phyloP scores from a whole-genome alignment of 2,329 filamentous ascomycete species.

The Teratosphaeria pseudoeucalypti region DNA sequence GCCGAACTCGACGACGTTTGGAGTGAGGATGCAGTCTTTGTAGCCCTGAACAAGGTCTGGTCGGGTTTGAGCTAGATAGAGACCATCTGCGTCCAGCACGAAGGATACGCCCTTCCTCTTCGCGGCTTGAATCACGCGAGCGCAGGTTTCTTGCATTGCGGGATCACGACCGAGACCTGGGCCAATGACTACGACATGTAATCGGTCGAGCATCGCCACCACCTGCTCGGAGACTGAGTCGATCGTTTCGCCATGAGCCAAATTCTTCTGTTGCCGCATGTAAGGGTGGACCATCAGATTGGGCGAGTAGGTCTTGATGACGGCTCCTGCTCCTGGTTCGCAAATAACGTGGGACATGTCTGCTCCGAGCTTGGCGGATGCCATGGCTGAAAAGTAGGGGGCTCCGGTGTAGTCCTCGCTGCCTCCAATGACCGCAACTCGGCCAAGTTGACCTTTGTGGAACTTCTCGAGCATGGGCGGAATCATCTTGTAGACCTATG shows the following conservation, averaged over 20 bases:
- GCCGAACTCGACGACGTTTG: slow-evolving; percentile 88
- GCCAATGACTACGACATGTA: slow-evolving; percentile 88
- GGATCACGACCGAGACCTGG: slow-evolving; percentile 83
- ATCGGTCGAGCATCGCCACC: slow-evolving; percentile 67
- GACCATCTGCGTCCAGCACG: slow-evolving; percentile 83
- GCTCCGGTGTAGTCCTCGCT: slow-evolving; percentile 95
- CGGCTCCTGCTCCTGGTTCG: slow-evolving; percentile 68
- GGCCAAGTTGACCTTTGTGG: slow-evolving; percentile 94
- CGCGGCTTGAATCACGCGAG: slow-evolving; percentile 68
- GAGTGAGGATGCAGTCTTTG: slow-evolving; percentile 75
- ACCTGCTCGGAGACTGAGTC: slow-evolving; percentile 58
- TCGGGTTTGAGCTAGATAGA: slow-evolving; percentile 64
- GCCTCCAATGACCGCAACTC: slow-evolving; percentile 87
- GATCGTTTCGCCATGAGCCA: slow-evolving; percentile 44
- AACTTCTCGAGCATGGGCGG: slow-evolving; percentile 92
- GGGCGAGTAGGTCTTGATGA: slow-evolving; percentile 96
- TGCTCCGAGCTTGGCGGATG: slow-evolving; percentile 78
- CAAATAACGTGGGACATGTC: slow-evolving; percentile 96
- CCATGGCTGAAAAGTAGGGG: slow-evolving; percentile 97
- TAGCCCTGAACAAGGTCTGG: slow-evolving; percentile 74
- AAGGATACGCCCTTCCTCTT: slow-evolving; percentile 62
- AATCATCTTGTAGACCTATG: slow-evolving; percentile 59
- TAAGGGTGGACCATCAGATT: slow-evolving; percentile 98
- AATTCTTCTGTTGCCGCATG: slow-evolving; percentile 66
- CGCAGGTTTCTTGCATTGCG: slow-evolving; percentile 80